Percentiles rank a stretch among this genome's conserved stretches.
Evolutionary conservation across 768 basidiomycete genomes (phyloP).

Genomic region (Phlebiopsis flavidoalba): DNA sequence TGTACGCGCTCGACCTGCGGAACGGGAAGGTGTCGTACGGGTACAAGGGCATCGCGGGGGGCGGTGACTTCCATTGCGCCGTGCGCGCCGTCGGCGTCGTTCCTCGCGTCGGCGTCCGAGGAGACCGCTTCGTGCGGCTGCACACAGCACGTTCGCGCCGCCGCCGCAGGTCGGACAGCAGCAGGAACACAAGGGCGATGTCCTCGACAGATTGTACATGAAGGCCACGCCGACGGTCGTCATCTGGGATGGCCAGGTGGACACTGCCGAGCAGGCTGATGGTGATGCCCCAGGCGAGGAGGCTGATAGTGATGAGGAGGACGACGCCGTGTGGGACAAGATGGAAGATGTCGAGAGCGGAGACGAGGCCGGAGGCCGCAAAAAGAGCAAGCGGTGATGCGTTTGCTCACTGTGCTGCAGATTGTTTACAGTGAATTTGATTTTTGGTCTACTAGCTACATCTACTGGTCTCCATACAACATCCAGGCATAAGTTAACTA

Average conservation of each 20-base stretch:
- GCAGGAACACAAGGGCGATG: constrained; percentile 52
- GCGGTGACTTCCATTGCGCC: constrained; percentile 61
- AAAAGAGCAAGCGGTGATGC: constrained; percentile 15
- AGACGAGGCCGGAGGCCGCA: constrained; percentile 23
- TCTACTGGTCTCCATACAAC: not conserved
- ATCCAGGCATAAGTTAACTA: not conserved
- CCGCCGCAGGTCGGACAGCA: constrained; percentile 42
- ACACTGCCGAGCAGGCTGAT: constrained; percentile 21
- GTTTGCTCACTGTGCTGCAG: not conserved
- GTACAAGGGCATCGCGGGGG: constrained; percentile 73
- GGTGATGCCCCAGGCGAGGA: constrained; percentile 12
- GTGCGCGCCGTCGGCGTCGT: constrained; percentile 40
- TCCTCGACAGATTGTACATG: constrained; percentile 60
- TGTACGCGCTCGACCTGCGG: constrained; percentile 65
- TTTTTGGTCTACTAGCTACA: not conserved
- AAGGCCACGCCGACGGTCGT: constrained; percentile 58
- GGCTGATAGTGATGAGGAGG: constrained; percentile 39
- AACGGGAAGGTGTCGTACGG: constrained; percentile 59
- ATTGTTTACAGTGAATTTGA: not conserved
- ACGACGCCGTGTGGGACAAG: constrained; percentile 51
- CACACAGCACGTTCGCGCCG: constrained; percentile 53
- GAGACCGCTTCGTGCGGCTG: constrained; percentile 69
- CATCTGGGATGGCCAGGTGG: constrained; percentile 48
- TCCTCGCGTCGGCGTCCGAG: constrained; percentile 56
- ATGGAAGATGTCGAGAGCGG: constrained; percentile 51